Evolutionary conservation across 148 eudicot species (phyloP).

Genomic region (Diospyros lotus): DNA sequence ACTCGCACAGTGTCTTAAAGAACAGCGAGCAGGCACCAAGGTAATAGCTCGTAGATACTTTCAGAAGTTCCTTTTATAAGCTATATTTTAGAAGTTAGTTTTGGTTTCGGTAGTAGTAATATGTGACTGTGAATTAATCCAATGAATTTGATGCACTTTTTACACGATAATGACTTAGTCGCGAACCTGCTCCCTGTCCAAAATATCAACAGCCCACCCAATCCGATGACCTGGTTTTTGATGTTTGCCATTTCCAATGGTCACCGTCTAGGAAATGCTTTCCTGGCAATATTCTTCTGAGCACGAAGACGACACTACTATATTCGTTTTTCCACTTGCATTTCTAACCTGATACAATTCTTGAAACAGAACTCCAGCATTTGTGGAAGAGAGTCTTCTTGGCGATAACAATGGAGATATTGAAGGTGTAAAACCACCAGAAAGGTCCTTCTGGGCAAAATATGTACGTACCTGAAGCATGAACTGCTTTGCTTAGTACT

Average conservation of each 20-base stretch:
- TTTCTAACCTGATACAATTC: neutral
- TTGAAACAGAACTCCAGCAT: constrained; percentile 67
- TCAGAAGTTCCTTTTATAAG: neutral
- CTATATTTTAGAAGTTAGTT: neutral
- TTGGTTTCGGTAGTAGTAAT: neutral
- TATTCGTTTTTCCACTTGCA: neutral
- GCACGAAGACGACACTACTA: neutral
- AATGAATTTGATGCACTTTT: neutral
- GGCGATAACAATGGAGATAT: constrained; percentile 51
- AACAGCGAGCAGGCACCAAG: constrained; percentile 85
- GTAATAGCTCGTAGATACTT: constrained; percentile 24
- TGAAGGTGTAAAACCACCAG: constrained; percentile 67
- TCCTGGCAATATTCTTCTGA: neutral
- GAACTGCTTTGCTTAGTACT: neutral
- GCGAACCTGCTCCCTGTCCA: neutral
- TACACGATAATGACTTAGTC: neutral
- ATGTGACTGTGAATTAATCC: neutral
- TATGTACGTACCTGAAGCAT: constrained; percentile 53
- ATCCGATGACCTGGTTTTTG: neutral
- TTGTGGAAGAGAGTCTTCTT: constrained; percentile 62
- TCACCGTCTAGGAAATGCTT: neutral
- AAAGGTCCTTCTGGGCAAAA: constrained; percentile 96
- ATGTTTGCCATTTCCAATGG: neutral
- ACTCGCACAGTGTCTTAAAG: constrained; percentile 77
- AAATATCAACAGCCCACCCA: neutral